Base-by-base conservation (phyloP, 768 basidiomycete species). In the Boletus rubescentipes region DNA sequence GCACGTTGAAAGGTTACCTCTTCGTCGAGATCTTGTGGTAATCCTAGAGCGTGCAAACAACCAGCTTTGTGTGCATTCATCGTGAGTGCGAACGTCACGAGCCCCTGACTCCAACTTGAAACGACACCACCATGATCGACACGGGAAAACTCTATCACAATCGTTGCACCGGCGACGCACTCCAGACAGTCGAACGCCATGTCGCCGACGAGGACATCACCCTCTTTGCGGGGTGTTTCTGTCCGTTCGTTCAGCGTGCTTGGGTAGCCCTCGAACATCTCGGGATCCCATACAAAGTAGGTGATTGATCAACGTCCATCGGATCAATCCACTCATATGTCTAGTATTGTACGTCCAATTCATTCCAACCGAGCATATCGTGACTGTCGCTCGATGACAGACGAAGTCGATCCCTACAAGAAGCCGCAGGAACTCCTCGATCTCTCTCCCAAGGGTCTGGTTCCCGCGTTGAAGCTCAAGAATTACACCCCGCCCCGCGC, bases 391-490 rank as follows among this genome's bases (percentile, higher is more conserved):
- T 21, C 21, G 5, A 31, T 26, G 36, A 49, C 54, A 90, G 89
- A 86, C 61, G 89, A 91, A 69, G 86, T 90, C 29, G 86, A 91
- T 68, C 87, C 89, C 18, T 91, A 92, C 74, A 83, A 84, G 71
- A 93, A 92, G 60, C 88, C 91, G 0, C 68, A 81, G 45, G 89
- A 89, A 31, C 79, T 93, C 18, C 75, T 94, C n/a, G 82, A 88
- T 35, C 75, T 91, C 16, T 91, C 89, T 15, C 89, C 91, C 1
- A 90, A 89, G 61, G 90, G 91, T 0, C 77, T 93, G 4, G 89
- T 94, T 1, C 90, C 91, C 0, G 89, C 78, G 1, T 61, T 89
- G 29, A 80, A 77, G 60, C 67, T 91, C 49, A 71, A 83, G 59
- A 70, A 70, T 4, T 81, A 75, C 55, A 66, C 65, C 44, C 85